phyloP scores from a whole-genome alignment of 1,284 basidiomycete species.

The Abortiporus biennis region DNA sequence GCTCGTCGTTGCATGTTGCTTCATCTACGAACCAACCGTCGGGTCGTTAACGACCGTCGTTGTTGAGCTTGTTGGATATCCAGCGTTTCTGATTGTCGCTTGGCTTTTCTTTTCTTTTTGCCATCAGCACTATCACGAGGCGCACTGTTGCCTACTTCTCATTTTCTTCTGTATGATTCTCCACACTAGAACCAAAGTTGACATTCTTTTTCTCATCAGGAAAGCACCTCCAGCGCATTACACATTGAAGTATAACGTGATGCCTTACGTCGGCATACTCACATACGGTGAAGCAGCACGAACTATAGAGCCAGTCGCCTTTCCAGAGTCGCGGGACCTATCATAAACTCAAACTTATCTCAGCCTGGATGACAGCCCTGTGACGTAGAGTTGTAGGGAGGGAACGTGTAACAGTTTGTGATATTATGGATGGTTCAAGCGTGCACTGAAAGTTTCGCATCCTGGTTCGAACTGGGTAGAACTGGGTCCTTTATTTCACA shows the following conservation, averaged over 20 bases:
- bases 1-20: background rate
- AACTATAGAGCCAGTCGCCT: conserved; percentile 45
- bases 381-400: too few species aligned
- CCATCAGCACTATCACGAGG: background rate
- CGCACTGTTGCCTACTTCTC: background rate
- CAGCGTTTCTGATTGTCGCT: background rate
- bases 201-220: conserved; percentile 30
- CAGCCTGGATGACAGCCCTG: too few species aligned
- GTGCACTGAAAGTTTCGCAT: too few species aligned
- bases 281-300: conserved; percentile 71
- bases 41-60: background rate
- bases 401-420: background rate
- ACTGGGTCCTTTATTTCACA: too few species aligned
- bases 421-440: background rate
- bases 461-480: too few species aligned
- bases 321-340: conserved; percentile 37
- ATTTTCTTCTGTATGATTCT: background rate
- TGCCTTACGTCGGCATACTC: conserved; percentile 83
- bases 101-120: background rate
- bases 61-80: background rate
- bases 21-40: background rate
- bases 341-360: conserved; percentile 20
- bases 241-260: conserved; percentile 81
- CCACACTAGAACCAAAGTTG: background rate
- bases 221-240: conserved; percentile 64